phyloP scores from a whole-genome alignment of 2,329 filamentous ascomycete genomes.

The Pseudocercospora fuligena region DNA sequence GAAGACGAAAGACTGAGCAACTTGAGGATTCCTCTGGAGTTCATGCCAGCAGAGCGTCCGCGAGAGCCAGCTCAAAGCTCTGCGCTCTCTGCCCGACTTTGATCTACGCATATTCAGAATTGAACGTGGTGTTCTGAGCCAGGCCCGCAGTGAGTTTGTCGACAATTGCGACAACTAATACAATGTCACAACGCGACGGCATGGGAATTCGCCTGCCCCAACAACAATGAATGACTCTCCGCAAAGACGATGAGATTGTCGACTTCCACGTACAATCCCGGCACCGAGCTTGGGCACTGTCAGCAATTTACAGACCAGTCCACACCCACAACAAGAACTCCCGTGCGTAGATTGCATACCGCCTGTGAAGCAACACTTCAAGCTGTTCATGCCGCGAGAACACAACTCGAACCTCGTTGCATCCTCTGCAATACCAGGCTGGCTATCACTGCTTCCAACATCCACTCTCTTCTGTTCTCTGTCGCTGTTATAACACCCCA shows the following conservation, averaged over 20 bases:
- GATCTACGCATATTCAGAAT: background rate
- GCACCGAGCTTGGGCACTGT: background rate
- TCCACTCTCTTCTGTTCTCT: background rate
- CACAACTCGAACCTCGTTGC: background rate
- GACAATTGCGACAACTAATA: background rate
- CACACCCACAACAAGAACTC: background rate
- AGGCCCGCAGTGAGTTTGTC: no score
- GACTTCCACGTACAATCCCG: background rate
- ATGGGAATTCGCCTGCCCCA: background rate
- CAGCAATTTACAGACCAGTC: background rate
- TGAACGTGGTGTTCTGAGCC: background rate
- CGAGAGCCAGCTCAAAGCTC: background rate
- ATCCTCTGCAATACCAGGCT: background rate
- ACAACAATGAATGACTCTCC: background rate
- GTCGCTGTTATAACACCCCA: background rate
- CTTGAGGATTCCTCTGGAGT: background rate
- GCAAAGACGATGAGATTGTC: background rate
- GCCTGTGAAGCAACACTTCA: background rate
- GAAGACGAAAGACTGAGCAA: conserved; percentile 51
- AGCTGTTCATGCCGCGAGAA: background rate
- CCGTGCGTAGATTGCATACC: background rate
- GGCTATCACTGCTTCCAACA: background rate
- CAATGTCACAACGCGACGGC: background rate
- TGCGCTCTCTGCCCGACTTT: background rate
- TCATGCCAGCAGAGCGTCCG: background rate